Evolutionary conservation across 352 stramenopile genomes (phyloP).

Genomic region (Pythium phragmiticola): DNA sequence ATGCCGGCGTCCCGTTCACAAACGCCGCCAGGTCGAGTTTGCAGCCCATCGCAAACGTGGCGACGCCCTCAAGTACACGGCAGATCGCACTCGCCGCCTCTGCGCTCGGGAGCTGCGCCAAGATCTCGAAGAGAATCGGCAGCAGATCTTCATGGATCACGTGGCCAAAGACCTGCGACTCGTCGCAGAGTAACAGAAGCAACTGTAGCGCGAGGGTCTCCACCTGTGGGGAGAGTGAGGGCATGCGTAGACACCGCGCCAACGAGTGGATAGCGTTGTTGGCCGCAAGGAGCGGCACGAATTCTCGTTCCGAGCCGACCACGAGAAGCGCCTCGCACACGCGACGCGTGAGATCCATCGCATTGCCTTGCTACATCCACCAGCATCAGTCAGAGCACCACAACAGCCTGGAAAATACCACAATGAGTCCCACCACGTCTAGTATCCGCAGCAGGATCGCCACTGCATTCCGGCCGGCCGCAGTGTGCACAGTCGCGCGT

Average conservation of each 20-base stretch:
- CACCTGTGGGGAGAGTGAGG: conserved; percentile 26
- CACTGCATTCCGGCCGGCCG: conserved; percentile 34
- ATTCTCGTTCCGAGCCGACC: conserved; percentile 36
- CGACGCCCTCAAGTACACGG: conserved; percentile 69
- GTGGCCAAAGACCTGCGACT: conserved; percentile 48
- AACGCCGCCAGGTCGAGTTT: conserved; percentile 59
- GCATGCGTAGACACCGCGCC: conserved; percentile 34
- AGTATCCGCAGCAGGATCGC: conserved; percentile 37
- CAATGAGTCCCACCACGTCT: conserved; percentile 21
- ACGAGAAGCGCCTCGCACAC: conserved; percentile 40
- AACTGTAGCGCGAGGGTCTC: conserved; percentile 37
- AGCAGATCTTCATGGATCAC: conserved; percentile 58
- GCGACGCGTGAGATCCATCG: conserved; percentile 39
- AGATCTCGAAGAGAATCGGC: conserved; percentile 42
- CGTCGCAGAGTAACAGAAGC: conserved; percentile 34
- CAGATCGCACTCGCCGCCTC: conserved; percentile 53
- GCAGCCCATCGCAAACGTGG: conserved; percentile 52
- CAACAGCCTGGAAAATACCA: background rate
- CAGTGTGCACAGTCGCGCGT: conserved; percentile 30
- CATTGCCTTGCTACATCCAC: conserved; percentile 24
- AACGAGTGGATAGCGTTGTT: conserved; percentile 42
- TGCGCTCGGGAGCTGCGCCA: conserved; percentile 56
- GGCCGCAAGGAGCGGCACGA: conserved; percentile 43
- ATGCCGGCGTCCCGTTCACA: conserved; percentile 28
- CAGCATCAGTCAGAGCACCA: background rate